A percentile compares a stretch with the other conserved stretches of the same genome.
These are phyloP conservation scores for Nitzschia sp. DNA, from an alignment of 108 stramenopile species.

Conservation along the genomic window DNA sequence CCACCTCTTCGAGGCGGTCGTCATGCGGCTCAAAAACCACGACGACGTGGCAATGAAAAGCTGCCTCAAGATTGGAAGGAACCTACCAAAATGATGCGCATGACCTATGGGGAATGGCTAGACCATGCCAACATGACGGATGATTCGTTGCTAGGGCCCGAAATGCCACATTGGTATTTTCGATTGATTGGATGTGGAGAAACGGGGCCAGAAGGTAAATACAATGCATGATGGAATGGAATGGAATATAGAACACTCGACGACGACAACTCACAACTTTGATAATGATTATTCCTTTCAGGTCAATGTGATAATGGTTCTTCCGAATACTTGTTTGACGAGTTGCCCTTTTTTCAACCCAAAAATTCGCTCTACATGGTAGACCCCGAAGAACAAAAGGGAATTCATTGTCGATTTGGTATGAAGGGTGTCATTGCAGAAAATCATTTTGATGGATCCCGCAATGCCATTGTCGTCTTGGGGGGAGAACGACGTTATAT, in stretches of 20 bases:
- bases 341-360: constrained; percentile 59
- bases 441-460: constrained; percentile 78
- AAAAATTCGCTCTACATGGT: constrained; percentile 54
- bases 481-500: constrained; percentile 87
- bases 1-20: too few relatives aligned
- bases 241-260: too few relatives aligned
- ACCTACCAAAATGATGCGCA: constrained; percentile 74
- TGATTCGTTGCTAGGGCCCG: constrained; percentile 48
- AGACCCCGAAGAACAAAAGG: constrained; percentile 32
- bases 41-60: constrained; percentile 3
- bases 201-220: too few relatives aligned
- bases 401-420: constrained; percentile 92
- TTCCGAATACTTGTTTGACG: constrained; percentile 43
- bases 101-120: constrained; percentile 88
- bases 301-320: background rate
- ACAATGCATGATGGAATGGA: too few relatives aligned
- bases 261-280: too few relatives aligned
- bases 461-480: constrained; percentile 82
- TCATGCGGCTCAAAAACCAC: too few relatives aligned
- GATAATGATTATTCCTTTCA: too few relatives aligned
- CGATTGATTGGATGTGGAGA: constrained; percentile 63
- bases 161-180: constrained; percentile 91
- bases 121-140: constrained; percentile 73
- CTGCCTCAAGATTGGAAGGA: constrained; percentile 57
- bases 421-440: constrained; percentile 89